phyloP scores from a whole-genome alignment of 768 basidiomycete species.

The Lentinula lateritia region DNA sequence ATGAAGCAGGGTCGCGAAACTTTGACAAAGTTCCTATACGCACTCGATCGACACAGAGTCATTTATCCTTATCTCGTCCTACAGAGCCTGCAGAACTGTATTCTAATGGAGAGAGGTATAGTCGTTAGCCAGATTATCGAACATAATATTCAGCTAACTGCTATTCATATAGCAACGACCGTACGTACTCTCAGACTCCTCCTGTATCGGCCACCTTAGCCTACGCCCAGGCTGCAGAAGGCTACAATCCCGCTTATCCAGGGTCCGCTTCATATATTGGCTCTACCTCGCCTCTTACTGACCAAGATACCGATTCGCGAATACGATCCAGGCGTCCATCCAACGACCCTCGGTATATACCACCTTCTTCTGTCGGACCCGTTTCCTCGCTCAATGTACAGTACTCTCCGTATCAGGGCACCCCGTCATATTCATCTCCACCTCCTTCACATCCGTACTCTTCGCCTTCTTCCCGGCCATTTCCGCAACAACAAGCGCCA shows the following conservation, averaged over 20 bases:
- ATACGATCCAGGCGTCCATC: background rate
- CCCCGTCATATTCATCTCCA: background rate
- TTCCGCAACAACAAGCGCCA: background rate
- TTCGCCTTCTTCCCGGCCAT: background rate
- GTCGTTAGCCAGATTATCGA: background rate
- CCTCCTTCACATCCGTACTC: background rate
- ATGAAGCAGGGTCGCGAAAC: background rate
- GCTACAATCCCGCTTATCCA: background rate
- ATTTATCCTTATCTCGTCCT: conserved; percentile 3
- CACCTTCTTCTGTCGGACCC: background rate
- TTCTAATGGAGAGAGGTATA: background rate
- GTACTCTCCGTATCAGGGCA: background rate
- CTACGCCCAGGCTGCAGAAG: conserved; percentile 4
- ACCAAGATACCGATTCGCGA: background rate
- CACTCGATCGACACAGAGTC: background rate
- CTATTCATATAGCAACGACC: background rate
- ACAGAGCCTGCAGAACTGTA: background rate
- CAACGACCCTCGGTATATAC: background rate
- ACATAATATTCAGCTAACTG: background rate
- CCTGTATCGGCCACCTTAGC: conserved; percentile 1
- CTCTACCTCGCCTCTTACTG: background rate
- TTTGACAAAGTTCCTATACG: background rate
- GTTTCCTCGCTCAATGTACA: background rate
- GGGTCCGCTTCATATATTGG: background rate
- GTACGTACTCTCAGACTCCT: background rate